Evolutionary conservation across 2,329 filamentous ascomycete species (phyloP), one percentile per base, ranked within the genome.

Genomic region (Arthrobotrys entomopaga): DNA sequence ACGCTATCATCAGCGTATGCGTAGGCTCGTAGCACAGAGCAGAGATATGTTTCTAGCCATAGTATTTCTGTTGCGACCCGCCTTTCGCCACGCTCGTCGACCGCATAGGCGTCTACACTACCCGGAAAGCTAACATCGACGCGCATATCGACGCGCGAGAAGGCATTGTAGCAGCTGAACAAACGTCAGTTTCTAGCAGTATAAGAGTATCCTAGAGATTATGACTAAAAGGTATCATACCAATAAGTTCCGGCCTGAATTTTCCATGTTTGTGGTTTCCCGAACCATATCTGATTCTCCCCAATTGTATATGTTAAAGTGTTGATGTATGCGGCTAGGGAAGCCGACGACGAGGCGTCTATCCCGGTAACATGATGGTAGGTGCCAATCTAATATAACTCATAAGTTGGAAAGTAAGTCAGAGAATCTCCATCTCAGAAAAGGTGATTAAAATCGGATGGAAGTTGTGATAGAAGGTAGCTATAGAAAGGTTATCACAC

Each of bases 301-400:
- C 78, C 78, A 22, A 79, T 91, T 77, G 90, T 90, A 83, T 97
- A 96, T 52, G 93, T 97, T 74, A 99, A 86, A 43, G 94, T 98
- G 82, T 98, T 99, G 83, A 99, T 96, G 83, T 99, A 99, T 78
- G 95, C 95, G 46, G 95, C 95, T 72, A 99, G 84, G 83, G 94
- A 98, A 71, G 95, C 95, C 8, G 95, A 98, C 5, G 95, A 98
- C 1, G 95, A 99, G 56, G 95, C 95, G 83, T 99, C 95, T 80
- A 97, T 90, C 75, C 95, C 95, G 43, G 93, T 97, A 78, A 97
- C 93, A 88, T 99, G 95, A 82, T 99, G 95, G 81, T 99, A 99
- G 65, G 97, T 90, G 72, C 95, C 95, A 75, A 89, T 89, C 91
- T 97, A 78, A 13, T 24, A 11, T 22, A 42, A 60, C 42, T 16